Conservation (phyloP, 257 asterid species). For the Primulina tabacum region DNA sequence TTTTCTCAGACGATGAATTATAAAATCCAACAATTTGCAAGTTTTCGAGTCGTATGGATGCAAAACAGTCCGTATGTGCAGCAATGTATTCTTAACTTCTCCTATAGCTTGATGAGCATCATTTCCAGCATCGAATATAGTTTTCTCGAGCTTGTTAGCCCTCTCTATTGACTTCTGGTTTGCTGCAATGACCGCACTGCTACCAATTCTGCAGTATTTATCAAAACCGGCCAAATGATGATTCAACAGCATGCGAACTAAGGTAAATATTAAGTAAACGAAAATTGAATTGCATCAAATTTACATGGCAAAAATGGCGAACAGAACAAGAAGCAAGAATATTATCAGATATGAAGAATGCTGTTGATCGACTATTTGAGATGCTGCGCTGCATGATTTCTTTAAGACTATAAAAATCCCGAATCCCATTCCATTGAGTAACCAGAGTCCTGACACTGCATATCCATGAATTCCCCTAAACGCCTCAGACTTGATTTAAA, state of each 20-base stretch:
- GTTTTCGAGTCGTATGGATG: conserved; percentile 38
- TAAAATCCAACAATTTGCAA: conserved; percentile 32
- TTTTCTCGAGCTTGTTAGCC: conserved; percentile 36
- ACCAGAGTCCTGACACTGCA: conserved; percentile 53
- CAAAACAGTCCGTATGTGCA: conserved; percentile 35
- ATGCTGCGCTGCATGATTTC: conserved; percentile 25
- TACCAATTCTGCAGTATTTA: conserved; percentile 35
- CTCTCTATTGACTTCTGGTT: conserved; percentile 31
- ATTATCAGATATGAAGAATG: conserved; percentile 27
- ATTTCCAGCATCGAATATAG: conserved; percentile 37
- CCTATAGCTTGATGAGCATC: conserved; percentile 35
- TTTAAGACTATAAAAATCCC: conserved; percentile 36
- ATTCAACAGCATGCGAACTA: background rate
- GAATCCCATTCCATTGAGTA: conserved; percentile 42
- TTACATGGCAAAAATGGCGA: conserved; percentile 54
- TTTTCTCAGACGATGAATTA: conserved; percentile 34
- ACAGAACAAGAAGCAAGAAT: conserved; percentile 38
- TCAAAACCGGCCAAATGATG: background rate
- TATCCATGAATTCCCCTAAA: conserved; percentile 55
- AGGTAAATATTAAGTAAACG: background rate
- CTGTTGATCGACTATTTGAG: conserved; percentile 26
- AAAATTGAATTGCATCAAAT: conserved; percentile 7
- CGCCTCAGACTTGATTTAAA: conserved; percentile 26
- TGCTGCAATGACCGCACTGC: conserved; percentile 35
- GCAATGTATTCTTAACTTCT: conserved; percentile 35